phyloP scores from a whole-genome alignment of 1,284 basidiomycete species.

The Ganoderma resinaceum region DNA sequence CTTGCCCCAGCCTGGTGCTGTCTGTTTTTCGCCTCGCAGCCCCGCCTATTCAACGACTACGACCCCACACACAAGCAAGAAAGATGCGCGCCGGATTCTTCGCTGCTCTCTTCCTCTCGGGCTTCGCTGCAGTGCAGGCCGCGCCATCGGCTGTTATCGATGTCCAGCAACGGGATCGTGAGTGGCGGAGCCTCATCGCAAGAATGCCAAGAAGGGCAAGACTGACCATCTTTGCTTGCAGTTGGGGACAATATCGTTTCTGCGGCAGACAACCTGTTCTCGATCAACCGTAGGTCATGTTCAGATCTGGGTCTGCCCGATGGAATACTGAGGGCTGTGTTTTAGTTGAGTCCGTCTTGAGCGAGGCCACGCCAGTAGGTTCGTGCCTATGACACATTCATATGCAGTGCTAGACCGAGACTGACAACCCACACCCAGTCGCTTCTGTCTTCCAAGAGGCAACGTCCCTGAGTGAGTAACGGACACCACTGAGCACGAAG shows the following conservation, averaged over 20 bases:
- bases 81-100: constrained; percentile 9
- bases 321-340: background rate
- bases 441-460: constrained; percentile 10
- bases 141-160: background rate
- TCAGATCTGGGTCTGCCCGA: background rate
- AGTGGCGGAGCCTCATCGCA: background rate
- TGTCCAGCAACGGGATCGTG: constrained; percentile 7
- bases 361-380: constrained; percentile 9
- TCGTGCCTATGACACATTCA: background rate
- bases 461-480: background rate
- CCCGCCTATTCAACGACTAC: background rate
- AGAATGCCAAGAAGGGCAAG: background rate
- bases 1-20: constrained; percentile 8
- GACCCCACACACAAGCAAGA: background rate
- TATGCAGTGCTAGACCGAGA: background rate
- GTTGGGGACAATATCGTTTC: background rate
- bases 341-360: constrained; percentile 6
- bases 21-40: constrained; percentile 2
- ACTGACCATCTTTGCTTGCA: background rate
- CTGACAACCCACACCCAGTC: background rate
- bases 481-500: background rate
- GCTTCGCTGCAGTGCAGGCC: background rate
- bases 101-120: constrained; percentile 2
- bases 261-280: background rate
- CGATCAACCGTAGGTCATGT: background rate